A percentile compares a stretch with the other conserved stretches of the same genome.
phyloP scores from a whole-genome alignment of 345 rosid species.

The Citrus australasica region DNA sequence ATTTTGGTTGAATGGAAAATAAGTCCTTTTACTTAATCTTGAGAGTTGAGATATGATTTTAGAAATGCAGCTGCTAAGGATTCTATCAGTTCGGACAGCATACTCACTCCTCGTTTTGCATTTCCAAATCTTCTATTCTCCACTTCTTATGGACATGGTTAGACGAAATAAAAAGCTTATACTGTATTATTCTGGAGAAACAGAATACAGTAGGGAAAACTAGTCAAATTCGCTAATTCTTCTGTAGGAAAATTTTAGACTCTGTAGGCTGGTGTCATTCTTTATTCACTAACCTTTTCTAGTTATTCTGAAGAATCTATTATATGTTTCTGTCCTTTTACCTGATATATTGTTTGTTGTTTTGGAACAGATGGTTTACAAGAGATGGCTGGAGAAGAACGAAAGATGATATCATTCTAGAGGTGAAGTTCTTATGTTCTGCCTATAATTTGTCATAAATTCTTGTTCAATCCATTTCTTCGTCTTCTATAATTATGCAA shows the following conservation, averaged over 20 bases:
- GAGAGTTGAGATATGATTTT: background rate
- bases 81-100: background rate
- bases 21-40: background rate
- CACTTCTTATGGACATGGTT: background rate
- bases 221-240: constrained; percentile 1
- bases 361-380: constrained; percentile 71
- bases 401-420: constrained; percentile 68
- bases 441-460: background rate
- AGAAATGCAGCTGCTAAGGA: background rate
- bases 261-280: background rate
- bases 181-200: background rate
- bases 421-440: constrained; percentile 41
- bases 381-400: constrained; percentile 88
- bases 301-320: background rate
- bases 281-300: background rate
- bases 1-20: background rate
- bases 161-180: background rate
- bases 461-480: background rate
- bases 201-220: background rate
- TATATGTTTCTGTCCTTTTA: constrained; percentile 6
- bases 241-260: background rate
- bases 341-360: constrained; percentile 11
- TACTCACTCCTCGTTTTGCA: background rate
- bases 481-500: background rate
- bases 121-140: background rate